Base-by-base conservation (phyloP, 225 moss, liverwort and hornwort genomes). In the Bryoerythrophyllum caledonicum region DNA sequence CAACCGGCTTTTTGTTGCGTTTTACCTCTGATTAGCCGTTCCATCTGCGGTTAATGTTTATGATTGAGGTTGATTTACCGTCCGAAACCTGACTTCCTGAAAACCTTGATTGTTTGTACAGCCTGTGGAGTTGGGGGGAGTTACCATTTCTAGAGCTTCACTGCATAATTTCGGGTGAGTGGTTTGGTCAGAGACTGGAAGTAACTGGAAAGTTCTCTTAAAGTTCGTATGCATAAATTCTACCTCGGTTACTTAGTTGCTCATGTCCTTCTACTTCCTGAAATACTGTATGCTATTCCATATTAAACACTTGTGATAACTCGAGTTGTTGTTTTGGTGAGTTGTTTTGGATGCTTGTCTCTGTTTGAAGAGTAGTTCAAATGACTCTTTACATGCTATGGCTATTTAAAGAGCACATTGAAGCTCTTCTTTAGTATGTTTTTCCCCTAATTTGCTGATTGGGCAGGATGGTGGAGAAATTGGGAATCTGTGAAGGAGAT, bases 81-180 rank as follows among this genome's bases (percentile, higher is more conserved):
- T 54, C 37, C 68, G 40, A 80, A 58, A 19, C 55, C 51, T 62
- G 62, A 49, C 38, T 58, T 81, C 51, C 10, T 38, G 26, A 75
- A 78, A 63, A 49, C 51, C 58, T 35, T 16, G 56, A 61, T 25
- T 68, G 25, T 71, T 73, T 72, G 38, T 75, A 63, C 86, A 95
- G 95, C 88, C 95, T 69, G 93, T 95, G 77, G 93, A 90, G 70
- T 80, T 95, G 32, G 93, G 91, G 58, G 95, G 95, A 84, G 93
- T 86, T 28, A 84, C 81, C 37, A 80, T 95, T 51, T 87, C 91
- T 65, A 90, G 91, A 49, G 95, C 95, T 52, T 86, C 87, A 48
- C 88, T 95, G 67, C 95, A 93, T 82, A 95, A 95, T 49, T 84
- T 93, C 73, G 85, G 89, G 95, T 95, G 51, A 77, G 86, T 66